These are phyloP conservation scores for Botrytis cinerea DNA, from an alignment of 2,329 filamentous ascomycete species.

Conservation along the genomic window DNA sequence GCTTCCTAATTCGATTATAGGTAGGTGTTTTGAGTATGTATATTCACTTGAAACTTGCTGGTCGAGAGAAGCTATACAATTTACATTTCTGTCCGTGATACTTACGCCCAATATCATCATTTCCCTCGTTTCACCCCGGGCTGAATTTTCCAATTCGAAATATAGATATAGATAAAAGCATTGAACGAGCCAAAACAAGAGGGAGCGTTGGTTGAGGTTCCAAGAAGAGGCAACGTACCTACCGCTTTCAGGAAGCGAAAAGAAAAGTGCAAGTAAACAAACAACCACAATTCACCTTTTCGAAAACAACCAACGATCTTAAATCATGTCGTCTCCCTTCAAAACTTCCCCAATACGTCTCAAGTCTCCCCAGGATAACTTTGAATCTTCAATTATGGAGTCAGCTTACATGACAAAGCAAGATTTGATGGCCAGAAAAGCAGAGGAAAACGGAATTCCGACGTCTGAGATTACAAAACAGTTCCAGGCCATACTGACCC, in stretches of 20 bases:
- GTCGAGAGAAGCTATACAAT: background rate
- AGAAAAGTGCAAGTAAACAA: background rate
- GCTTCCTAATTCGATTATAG: background rate
- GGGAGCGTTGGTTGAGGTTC: background rate
- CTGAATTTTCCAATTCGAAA: background rate
- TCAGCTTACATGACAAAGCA: slow-evolving; percentile 14
- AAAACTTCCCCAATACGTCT: background rate
- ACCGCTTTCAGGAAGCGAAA: background rate
- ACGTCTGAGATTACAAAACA: background rate
- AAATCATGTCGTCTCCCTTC: background rate
- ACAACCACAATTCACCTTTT: background rate
- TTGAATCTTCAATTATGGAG: background rate
- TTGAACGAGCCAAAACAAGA: background rate
- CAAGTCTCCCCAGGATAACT: background rate
- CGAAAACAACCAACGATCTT: background rate
- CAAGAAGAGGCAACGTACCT: slow-evolving; percentile 4
- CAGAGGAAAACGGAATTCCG: slow-evolving; percentile 21
- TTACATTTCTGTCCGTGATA: background rate
- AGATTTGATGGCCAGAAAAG: slow-evolving; percentile 16
- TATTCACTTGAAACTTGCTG: background rate
- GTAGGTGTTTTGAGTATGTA: no score
- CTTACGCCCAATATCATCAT: background rate
- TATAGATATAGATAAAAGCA: background rate
- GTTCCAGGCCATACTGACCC: slow-evolving; percentile 13
- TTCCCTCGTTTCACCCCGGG: background rate